Percentiles rank a stretch among this genome's conserved stretches.
Evolutionary conservation across 305 asterid genomes (phyloP).

Genomic region (Solanum aculeatissimum): DNA sequence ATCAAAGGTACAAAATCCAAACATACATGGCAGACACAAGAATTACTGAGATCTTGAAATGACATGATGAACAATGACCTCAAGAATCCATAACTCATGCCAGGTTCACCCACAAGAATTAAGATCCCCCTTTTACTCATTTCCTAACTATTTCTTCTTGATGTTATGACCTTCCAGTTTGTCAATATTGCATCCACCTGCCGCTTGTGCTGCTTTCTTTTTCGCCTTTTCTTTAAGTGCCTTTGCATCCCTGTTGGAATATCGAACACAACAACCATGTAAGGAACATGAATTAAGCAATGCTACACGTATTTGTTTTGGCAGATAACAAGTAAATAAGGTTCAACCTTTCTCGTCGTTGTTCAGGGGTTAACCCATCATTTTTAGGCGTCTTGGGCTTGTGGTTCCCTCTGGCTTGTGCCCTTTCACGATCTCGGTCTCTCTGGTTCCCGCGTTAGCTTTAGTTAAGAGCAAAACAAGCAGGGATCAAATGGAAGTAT

Average conservation of each 20-base stretch:
- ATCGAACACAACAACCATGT: too few species aligned
- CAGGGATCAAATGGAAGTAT: constrained; percentile 10
- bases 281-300: neutral
- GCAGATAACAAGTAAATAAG: too few species aligned
- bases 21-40: neutral
- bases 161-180: constrained; percentile 7
- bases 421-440: constrained; percentile 78
- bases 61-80: neutral
- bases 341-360: constrained; percentile 58
- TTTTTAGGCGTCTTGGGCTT: constrained; percentile 37
- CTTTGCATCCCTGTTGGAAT: constrained; percentile 50
- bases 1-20: neutral
- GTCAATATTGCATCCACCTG: constrained; percentile 4
- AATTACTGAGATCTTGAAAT: neutral
- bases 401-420: constrained; percentile 48
- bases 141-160: constrained; percentile 30
- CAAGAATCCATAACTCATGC: neutral
- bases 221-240: constrained; percentile 64
- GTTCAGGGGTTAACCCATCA: constrained; percentile 74
- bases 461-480: constrained; percentile 23
- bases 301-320: neutral
- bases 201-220: constrained; percentile 43
- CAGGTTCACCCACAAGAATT: neutral
- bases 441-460: constrained; percentile 66
- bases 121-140: neutral